Base-by-base conservation (phyloP, 2,329 filamentous ascomycete genomes). In the Ambrosiella beaveri region DNA sequence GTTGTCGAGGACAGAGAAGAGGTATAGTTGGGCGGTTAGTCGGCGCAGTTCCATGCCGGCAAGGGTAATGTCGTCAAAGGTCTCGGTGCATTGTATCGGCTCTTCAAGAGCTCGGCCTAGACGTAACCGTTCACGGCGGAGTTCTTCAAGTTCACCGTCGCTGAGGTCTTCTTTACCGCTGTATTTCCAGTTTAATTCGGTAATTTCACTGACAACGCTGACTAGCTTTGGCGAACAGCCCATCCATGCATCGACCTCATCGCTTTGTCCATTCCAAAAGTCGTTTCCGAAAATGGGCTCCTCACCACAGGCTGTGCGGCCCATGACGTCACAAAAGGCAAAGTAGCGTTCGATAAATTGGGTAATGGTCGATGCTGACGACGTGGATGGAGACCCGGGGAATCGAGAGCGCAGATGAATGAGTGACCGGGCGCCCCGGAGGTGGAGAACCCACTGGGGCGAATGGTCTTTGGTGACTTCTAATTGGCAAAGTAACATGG, bases 241-340 rank as follows among this genome's bases (percentile, higher is more conserved):
- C 65, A 73, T 71, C 71, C 71, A 74, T 7, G 67, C 63, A 59
- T 73, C 70, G 38, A 71, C 67, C 4, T 65, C 64, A 35, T 65
- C 65, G 40, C 70, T 68, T 40, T 67, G 64, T 5, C 68, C 64
- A 27, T 65, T 64, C 71, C 71, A 74, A 56, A 73, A 73, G 57
- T 73, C 71, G 54, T 64, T 68, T 1, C 70, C 71, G 55, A 74
- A 73, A 1, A 71, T 64, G 0, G 70, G 67, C 51, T 69, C 68
- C 47, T 73, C 69, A 7, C 70, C 71, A 61, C 71, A 74, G 1
- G 71, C 71, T 0, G 71, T 74, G 8, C 71, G 69, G 7, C 71
- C 71, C 65, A 73, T 73, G 50, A 74, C 70, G 61, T 74, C 71
- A 58, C 73, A 71, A 45, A 73, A 74, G 13, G 72, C 72, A 58